Evolutionary conservation across 1,284 basidiomycete species (phyloP).

Genomic region (Bondarzewia mesenterica): DNA sequence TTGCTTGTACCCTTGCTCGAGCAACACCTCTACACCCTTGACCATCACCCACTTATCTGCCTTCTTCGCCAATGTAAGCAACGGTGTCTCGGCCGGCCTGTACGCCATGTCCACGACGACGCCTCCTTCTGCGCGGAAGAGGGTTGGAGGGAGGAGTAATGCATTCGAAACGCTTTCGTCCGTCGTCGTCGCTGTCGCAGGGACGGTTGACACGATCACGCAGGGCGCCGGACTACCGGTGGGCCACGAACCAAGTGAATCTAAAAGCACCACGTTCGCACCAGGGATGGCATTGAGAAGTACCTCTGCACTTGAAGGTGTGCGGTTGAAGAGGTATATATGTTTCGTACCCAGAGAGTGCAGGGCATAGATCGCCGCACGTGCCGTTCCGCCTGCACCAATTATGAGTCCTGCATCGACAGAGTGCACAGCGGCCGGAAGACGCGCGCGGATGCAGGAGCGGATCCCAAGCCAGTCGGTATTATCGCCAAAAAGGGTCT

Average conservation of each 20-base stretch:
- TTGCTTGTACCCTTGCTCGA: constrained; percentile 84
- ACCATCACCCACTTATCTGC: constrained; percentile 60
- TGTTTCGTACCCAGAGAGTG: constrained; percentile 57
- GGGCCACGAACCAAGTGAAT: constrained; percentile 49
- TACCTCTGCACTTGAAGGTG: constrained; percentile 60
- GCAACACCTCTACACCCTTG: constrained; percentile 74
- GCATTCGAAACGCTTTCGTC: constrained; percentile 25
- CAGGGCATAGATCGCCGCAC: constrained; percentile 87
- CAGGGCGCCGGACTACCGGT: constrained; percentile 39
- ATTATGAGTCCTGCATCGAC: constrained; percentile 66
- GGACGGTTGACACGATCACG: constrained; percentile 82
- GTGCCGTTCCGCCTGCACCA: constrained; percentile 88
- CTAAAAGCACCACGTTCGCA: constrained; percentile 54
- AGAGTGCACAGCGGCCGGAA: constrained; percentile 24
- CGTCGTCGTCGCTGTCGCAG: constrained; percentile 55
- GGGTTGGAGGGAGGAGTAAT: constrained; percentile 47
- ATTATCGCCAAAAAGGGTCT: constrained; percentile 77
- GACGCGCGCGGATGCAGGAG: constrained; percentile 41
- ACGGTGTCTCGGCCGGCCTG: constrained; percentile 70
- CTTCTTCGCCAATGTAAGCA: constrained; percentile 48
- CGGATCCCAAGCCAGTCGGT: constrained; percentile 90
- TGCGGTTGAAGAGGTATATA: constrained; percentile 86
- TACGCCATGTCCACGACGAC: constrained; percentile 93
- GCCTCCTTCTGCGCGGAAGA: constrained; percentile 42
- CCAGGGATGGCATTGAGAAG: constrained; percentile 64